Percentiles rank a stretch among this genome's conserved stretches.
Evolutionary conservation across 2,329 filamentous ascomycete species (phyloP).

Genomic region (Ceratocystis smalleyi): DNA sequence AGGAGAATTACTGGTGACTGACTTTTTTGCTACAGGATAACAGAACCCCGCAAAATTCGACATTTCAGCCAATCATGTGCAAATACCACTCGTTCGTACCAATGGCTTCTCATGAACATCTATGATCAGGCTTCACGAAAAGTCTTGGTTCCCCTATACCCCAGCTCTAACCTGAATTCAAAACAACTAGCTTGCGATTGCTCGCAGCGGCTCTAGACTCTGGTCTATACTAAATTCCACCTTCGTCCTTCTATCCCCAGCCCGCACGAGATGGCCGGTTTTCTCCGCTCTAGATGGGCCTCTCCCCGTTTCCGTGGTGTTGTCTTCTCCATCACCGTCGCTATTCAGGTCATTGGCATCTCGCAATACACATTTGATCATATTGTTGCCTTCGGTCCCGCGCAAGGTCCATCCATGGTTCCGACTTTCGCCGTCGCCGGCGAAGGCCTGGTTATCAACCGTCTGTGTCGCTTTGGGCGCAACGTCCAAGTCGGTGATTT

Average conservation of each 20-base stretch:
- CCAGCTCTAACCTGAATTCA: too few relatives aligned
- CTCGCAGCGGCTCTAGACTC: background rate
- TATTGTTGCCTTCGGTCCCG: conserved; percentile 42
- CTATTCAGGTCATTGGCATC: conserved; percentile 31
- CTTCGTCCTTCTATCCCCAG: background rate
- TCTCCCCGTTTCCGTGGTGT: conserved; percentile 19
- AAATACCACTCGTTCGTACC: too few relatives aligned
- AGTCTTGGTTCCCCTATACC: too few relatives aligned
- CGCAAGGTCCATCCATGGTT: conserved; percentile 71
- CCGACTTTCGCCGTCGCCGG: conserved; percentile 58
- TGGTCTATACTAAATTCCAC: background rate
- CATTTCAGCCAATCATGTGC: background rate
- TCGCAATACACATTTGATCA: conserved; percentile 43
- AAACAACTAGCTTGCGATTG: too few relatives aligned
- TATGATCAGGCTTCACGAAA: too few relatives aligned
- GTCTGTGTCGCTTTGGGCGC: conserved; percentile 52
- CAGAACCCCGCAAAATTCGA: background rate
- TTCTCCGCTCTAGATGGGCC: conserved; percentile 15
- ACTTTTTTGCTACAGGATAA: background rate
- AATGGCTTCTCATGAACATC: too few relatives aligned
- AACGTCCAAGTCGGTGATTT: conserved; percentile 62
- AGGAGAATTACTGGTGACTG: background rate
- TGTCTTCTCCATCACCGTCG: conserved; percentile 30
- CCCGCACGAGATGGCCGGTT: conserved; percentile 11
- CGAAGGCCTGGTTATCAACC: conserved; percentile 54